Evolutionary conservation across 2,329 filamentous ascomycete species (phyloP), one percentile per base, ranked within the genome.

Genomic region (Colletotrichum neosansevieriae): DNA sequence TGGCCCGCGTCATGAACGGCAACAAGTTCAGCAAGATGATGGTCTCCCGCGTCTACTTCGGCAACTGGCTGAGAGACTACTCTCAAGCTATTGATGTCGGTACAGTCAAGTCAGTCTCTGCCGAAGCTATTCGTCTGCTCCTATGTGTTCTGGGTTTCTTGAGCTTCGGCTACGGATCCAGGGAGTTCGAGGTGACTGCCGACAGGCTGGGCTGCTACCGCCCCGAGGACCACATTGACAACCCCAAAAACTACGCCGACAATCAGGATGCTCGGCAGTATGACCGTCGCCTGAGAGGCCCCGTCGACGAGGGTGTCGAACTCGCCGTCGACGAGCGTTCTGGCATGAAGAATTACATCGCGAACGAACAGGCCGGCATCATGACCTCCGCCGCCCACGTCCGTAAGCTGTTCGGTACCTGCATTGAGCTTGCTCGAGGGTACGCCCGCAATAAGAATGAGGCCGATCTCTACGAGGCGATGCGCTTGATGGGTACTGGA

Each of bases 51-150:
- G 92, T 97, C 71, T 98, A 98, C 83, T 98, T 98, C 82, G 94
- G 94, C 72, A 98, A 97, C 83, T 97, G 94, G 94, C 88, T 97
- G 38, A 89, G 87, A 68, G 94, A 98, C 80, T 98, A 98, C 81
- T 96, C 92, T 60, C 94, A 98, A 80, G 94, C 94, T 70, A 92
- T 97, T 74, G 94, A 98, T 79, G 93, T 97, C 57, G 94, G 94
- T 70, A 97, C 94, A 4, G 89, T 97, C 81, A 97, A 97, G 83
- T 88, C 91, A 74, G 94, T 98, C 71, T 95, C 92, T 63, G 91
- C 93, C 58, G 94, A 97, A 80, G 94, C 94, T 67, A 97, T 98
- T 76, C 91, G 94, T 38, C 92, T 98, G 56, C 84, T 97, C 13
- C 88, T 98, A 63, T 97, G 92, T 85, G 89, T 98, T 51, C 86